Evolutionary conservation across 371 early-diverging fungal genomes (phyloP).

Genomic region (Edhazardia aedis): DNA sequence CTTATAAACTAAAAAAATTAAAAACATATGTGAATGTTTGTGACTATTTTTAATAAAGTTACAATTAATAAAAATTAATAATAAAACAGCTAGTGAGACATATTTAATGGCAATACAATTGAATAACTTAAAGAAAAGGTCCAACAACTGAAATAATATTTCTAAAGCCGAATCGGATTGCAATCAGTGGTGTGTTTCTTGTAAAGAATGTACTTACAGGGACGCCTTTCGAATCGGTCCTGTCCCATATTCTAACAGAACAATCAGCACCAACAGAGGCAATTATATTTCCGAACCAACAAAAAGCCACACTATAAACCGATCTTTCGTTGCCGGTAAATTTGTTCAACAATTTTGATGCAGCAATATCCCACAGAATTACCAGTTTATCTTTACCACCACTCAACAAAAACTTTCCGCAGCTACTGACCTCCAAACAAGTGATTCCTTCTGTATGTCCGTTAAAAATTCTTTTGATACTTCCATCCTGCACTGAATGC

Average conservation of each 20-base stretch:
- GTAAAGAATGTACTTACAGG: constrained; percentile 61
- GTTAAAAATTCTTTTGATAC: constrained; percentile 69
- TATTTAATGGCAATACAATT: too few relatives aligned
- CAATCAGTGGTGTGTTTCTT: constrained; percentile 68
- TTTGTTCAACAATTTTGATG: constrained; percentile 56
- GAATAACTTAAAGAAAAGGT: too few relatives aligned
- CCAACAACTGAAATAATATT: constrained; percentile 55
- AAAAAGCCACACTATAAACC: constrained; percentile 55
- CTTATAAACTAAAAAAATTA: too few relatives aligned
- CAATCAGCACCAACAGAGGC: constrained; percentile 70
- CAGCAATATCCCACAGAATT: constrained; percentile 81
- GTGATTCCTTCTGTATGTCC: constrained; percentile 67
- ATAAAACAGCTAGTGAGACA: too few relatives aligned
- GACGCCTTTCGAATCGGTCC: constrained; percentile 50
- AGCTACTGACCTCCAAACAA: constrained; percentile 65
- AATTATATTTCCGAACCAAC: constrained; percentile 62
- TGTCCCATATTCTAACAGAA: constrained; percentile 76
- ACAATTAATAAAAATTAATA: too few relatives aligned
- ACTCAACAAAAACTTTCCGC: constrained; percentile 71
- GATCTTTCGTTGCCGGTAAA: constrained; percentile 60
- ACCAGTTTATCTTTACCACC: constrained; percentile 65
- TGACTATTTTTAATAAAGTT: too few relatives aligned
- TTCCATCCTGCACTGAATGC: constrained; percentile 77
- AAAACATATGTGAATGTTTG: too few relatives aligned
- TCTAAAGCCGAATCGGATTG: constrained; percentile 61